Evolutionary conservation across 768 basidiomycete species (phyloP).

Genomic region (Trametes sanguinea): DNA sequence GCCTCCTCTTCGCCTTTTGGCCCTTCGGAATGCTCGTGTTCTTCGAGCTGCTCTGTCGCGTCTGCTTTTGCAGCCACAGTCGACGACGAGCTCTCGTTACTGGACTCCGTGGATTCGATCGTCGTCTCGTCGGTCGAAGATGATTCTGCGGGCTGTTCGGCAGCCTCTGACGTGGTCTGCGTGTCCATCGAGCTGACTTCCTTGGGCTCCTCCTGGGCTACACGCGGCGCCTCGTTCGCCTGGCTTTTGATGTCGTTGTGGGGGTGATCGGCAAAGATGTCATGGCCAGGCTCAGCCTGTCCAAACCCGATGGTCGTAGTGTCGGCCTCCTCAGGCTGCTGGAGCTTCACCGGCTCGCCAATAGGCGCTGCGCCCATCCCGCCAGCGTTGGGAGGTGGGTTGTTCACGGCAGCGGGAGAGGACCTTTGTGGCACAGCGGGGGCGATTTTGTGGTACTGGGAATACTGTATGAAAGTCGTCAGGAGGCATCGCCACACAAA

Average conservation of each 20-base stretch:
- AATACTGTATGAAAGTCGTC: conserved; percentile 46
- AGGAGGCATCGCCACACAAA: background rate
- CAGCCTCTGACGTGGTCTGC: conserved; percentile 3
- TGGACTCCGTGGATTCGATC: background rate
- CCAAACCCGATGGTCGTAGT: conserved; percentile 46
- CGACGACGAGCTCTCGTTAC: background rate
- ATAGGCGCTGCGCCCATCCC: conserved; percentile 22
- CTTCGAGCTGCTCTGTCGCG: background rate
- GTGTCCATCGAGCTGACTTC: conserved; percentile 4
- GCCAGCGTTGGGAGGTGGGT: conserved; percentile 37
- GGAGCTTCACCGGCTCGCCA: conserved; percentile 8
- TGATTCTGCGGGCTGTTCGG: background rate
- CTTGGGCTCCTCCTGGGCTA: background rate
- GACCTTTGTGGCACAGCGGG: conserved; percentile 43
- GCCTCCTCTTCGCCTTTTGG: conserved; percentile 36
- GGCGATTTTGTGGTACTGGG: conserved; percentile 48
- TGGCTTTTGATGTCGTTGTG: conserved; percentile 53
- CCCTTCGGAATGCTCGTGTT: conserved; percentile 25
- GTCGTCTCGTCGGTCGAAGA: background rate
- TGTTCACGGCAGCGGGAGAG: conserved; percentile 49
- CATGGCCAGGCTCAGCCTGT: conserved; percentile 70
- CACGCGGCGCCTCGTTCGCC: background rate
- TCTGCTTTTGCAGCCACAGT: background rate
- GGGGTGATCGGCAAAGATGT: conserved; percentile 64
- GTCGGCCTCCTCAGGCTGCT: conserved; percentile 19